Conservation (phyloP, 306 rosid genomes). For the Dicorynia guianensis region DNA sequence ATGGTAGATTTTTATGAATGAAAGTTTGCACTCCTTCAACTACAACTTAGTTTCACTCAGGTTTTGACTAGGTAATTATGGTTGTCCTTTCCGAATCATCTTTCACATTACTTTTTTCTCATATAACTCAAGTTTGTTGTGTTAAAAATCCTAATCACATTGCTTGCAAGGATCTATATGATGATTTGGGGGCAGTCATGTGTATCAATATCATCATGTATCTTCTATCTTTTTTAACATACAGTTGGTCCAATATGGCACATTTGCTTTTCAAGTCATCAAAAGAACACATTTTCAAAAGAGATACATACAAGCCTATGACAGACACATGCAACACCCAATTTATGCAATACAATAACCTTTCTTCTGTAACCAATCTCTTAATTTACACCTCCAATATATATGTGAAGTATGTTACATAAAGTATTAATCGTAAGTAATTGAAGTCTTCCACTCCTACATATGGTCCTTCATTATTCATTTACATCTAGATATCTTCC, state of each 20-base stretch:
- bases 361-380: neutral
- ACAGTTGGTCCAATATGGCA: constrained; percentile 33
- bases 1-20: neutral
- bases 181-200: neutral
- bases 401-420: constrained; percentile 19
- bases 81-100: too few species aligned
- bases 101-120: too few species aligned
- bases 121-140: too few species aligned
- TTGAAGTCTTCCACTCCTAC: neutral
- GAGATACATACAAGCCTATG: neutral
- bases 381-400: neutral
- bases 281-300: neutral
- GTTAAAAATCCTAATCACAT: too few species aligned
- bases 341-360: neutral
- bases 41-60: constrained; percentile 17
- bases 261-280: constrained; percentile 10
- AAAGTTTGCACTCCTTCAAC: constrained; percentile 8
- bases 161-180: constrained; percentile 45
- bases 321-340: constrained; percentile 32
- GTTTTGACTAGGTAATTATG: neutral
- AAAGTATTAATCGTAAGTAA: constrained; percentile 25
- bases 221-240: constrained; percentile 31
- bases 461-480: constrained; percentile 33
- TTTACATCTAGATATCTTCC: constrained; percentile 29
- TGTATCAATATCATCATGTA: constrained; percentile 1